Evolutionary conservation across 2,329 filamentous ascomycete species (phyloP), one percentile per base, ranked within the genome.

Genomic region (Cucurbitaria berberidis): DNA sequence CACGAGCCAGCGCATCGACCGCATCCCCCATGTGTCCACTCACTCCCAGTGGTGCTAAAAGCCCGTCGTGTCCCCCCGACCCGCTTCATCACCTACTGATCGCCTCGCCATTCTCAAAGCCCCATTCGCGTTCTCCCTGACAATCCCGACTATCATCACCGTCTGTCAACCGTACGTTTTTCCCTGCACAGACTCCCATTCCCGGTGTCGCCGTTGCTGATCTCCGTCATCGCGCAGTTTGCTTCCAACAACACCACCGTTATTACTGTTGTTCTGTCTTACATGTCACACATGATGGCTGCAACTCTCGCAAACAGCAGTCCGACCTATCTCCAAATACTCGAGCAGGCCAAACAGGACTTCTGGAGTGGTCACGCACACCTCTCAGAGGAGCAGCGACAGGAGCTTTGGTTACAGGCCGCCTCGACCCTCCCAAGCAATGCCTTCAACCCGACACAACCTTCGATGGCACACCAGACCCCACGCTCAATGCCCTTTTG

Each of bases 261-360:
- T 45, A 32, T 44, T 43, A 43, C 49, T 49, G 39, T 48, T 49
- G 39, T 39, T 38, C 43, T 41, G 49, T 32, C 48, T 32, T 30
- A 45, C 19, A 18, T 19, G 43, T n/a, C 19, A 57, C 50, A 56
- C 48, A 57, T 45, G 60, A 72, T 72, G 66, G 65, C 65, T 45
- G 63, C 67, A 46, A 64, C 60, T 56, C 48, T 68, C 39, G 43
- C 47, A 40, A 53, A 16, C 54, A 61, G 56, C 52, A 61, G 51
- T 55, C 53, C 35, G 44, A 51, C 51, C 58, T 63, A 64, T 51
- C 42, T 62, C 53, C 62, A 68, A 48, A 61, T 69, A 59, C 64
- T 77, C 51, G 66, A 74, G 48, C 68, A 71, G 45, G 69, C 74
- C 55, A 69, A 68, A 52, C 70, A 69, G 45, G 59, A 71, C 16